Conservation (phyloP, 345 rosid genomes). For the Erucastrum elatum region DNA sequence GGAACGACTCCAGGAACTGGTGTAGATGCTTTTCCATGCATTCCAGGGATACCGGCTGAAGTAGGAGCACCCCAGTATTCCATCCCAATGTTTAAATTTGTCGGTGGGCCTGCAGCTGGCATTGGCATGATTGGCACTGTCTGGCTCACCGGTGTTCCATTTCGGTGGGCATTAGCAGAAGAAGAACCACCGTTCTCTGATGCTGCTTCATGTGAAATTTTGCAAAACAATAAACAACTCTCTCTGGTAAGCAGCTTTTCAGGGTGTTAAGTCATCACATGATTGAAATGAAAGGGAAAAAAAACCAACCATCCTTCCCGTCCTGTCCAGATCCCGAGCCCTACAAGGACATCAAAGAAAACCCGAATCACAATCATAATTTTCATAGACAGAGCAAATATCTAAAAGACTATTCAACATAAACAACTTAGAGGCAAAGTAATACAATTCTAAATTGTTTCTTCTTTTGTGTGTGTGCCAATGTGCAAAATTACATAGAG, state of each 20-base stretch:
- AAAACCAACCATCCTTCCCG: conserved; percentile 61
- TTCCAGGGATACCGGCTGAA: conserved; percentile 56
- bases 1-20: conserved; percentile 65
- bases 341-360: conserved; percentile 23
- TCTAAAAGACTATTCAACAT: not conserved
- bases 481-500: not conserved
- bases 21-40: conserved; percentile 72
- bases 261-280: conserved; percentile 6
- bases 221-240: conserved; percentile 26
- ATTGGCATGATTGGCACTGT: conserved; percentile 63
- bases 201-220: conserved; percentile 38
- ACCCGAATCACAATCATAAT: conserved; percentile 1
- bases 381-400: not conserved
- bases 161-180: conserved; percentile 60
- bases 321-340: conserved; percentile 82
- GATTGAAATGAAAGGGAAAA: not conserved
- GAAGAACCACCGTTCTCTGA: conserved; percentile 82
- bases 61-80: conserved; percentile 93
- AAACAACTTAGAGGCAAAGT: not conserved
- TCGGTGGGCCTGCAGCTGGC: conserved; percentile 70
- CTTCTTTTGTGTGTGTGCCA: not conserved
- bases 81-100: conserved; percentile 97
- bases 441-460: not conserved
- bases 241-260: conserved; percentile 22
- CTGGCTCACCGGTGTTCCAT: conserved; percentile 56